These are phyloP conservation scores for Boletus coccyginus DNA, from an alignment of 768 basidiomycete species.

Conservation along the genomic window DNA sequence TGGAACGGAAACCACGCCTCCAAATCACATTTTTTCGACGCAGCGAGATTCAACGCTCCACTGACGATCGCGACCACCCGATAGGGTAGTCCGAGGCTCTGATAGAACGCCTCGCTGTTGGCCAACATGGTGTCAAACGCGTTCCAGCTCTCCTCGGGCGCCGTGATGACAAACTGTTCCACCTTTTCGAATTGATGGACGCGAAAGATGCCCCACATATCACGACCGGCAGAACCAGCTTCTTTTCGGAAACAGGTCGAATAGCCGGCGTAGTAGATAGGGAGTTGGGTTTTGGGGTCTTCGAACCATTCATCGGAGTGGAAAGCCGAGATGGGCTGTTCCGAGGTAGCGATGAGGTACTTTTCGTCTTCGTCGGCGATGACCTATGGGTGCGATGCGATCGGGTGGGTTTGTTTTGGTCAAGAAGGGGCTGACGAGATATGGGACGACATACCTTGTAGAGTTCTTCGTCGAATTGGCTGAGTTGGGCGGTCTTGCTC, in stretches of 20 bases:
- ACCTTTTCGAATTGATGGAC: constrained; percentile 99
- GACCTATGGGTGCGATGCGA: constrained; percentile 44
- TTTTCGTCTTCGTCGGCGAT: constrained; percentile 92
- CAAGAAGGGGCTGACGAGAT: background rate
- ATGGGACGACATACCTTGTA: constrained; percentile 71
- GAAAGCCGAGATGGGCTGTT: constrained; percentile 96
- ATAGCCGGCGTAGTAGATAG: constrained; percentile 83
- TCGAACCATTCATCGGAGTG: constrained; percentile 99
- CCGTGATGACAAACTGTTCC: constrained; percentile 94
- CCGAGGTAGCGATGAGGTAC: constrained; percentile 98
- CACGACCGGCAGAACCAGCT: constrained; percentile 94
- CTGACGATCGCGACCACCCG: constrained; percentile 93
- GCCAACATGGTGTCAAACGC: constrained; percentile 90
- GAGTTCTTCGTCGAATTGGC: constrained; percentile 97
- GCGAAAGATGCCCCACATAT: constrained; percentile 99
- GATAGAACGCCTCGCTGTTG: constrained; percentile 92
- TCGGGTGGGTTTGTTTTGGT: background rate
- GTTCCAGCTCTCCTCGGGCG: constrained; percentile 92
- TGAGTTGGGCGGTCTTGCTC: constrained; percentile 96
- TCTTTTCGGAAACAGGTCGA: constrained; percentile 99
- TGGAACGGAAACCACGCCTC: constrained; percentile 99
- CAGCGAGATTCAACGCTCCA: constrained; percentile 94
- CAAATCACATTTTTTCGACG: constrained; percentile 94
- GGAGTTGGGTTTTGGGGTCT: constrained; percentile 87
- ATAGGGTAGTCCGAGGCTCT: constrained; percentile 91